A percentile compares a stretch with the other conserved stretches of the same genome.
These are phyloP conservation scores for Gossypium ekmanianum DNA, from an alignment of 345 rosid genomes.

Conservation along the genomic window DNA sequence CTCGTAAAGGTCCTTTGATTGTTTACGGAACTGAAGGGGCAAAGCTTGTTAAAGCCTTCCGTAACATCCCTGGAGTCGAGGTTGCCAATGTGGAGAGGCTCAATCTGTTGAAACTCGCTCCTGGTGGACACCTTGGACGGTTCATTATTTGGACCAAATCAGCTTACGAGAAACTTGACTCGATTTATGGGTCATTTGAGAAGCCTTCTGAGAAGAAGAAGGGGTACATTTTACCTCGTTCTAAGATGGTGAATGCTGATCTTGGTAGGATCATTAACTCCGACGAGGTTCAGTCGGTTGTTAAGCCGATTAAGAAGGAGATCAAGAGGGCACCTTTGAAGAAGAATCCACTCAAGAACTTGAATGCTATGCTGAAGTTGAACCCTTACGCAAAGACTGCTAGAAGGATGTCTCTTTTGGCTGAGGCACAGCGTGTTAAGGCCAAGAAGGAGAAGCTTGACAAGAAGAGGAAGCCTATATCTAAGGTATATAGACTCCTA, in stretches of 20 bases:
- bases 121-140: slow-evolving; percentile 97
- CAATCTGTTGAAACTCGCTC: slow-evolving; percentile 79
- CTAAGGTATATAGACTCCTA: slow-evolving; percentile 53
- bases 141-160: slow-evolving; percentile 93
- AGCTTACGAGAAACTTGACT: slow-evolving; percentile 86
- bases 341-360: slow-evolving; percentile 93
- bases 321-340: slow-evolving; percentile 78
- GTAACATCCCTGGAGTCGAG: slow-evolving; percentile 95
- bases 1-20: slow-evolving; percentile 82
- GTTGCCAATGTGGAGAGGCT: slow-evolving; percentile 79
- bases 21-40: slow-evolving; percentile 84
- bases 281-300: slow-evolving; percentile 92
- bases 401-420: slow-evolving; percentile 84
- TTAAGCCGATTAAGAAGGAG: slow-evolving; percentile 69
- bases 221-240: slow-evolving; percentile 76
- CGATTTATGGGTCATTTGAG: slow-evolving; percentile 80
- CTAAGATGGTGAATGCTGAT: slow-evolving; percentile 95
- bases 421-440: slow-evolving; percentile 89
- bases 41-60: slow-evolving; percentile 77
- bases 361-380: slow-evolving; percentile 72
- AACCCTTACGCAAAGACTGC: slow-evolving; percentile 98
- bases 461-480: slow-evolving; percentile 55
- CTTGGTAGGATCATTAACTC: slow-evolving; percentile 87
- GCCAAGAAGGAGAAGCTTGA: slow-evolving; percentile 98
- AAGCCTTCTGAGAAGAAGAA: slow-evolving; percentile 84